phyloP scores from a whole-genome alignment of 2,329 filamentous ascomycete genomes.

The Fusarium udum region DNA sequence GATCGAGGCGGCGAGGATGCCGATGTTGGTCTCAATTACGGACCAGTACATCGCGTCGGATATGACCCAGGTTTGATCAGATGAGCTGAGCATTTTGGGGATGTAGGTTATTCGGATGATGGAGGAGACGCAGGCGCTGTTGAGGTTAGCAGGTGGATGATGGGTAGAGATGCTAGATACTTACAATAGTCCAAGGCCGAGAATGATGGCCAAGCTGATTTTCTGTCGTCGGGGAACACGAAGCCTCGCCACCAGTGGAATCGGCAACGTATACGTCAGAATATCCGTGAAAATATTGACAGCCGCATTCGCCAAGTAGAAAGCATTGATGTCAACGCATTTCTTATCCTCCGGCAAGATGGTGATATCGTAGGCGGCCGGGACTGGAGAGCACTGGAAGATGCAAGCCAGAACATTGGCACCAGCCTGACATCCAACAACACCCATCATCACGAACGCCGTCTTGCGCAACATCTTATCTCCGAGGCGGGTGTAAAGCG shows the following conservation, averaged over 20 bases:
- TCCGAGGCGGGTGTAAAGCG: conserved; percentile 22
- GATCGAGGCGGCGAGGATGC: conserved; percentile 28
- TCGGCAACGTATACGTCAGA: conserved; percentile 5
- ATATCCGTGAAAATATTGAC: conserved; percentile 29
- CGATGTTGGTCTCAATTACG: conserved; percentile 30
- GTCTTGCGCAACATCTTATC: conserved; percentile 17
- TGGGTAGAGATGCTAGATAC: not conserved
- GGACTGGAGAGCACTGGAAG: conserved; percentile 18
- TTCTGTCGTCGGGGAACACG: conserved; percentile 25
- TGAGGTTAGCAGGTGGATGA: not conserved
- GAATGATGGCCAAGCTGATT: conserved; percentile 19
- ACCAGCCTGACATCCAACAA: conserved; percentile 23
- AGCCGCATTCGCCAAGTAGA: conserved; percentile 25
- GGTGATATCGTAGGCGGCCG: conserved; percentile 11
- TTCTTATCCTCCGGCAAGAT: conserved; percentile 2
- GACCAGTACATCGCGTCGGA: conserved; percentile 33
- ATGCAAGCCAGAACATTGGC: conserved; percentile 29
- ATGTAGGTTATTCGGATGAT: conserved; percentile 33
- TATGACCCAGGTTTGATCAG: conserved; percentile 25
- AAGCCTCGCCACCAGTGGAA: conserved; percentile 11
- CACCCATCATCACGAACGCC: conserved; percentile 27
- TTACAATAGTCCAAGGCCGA: conserved; percentile 25
- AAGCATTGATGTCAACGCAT: conserved; percentile 26
- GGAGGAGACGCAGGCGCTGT: conserved; percentile 20
- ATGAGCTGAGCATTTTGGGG: conserved; percentile 27